Base-by-base conservation (phyloP, 768 basidiomycete genomes). In the Hypsizygus marmoreus region DNA sequence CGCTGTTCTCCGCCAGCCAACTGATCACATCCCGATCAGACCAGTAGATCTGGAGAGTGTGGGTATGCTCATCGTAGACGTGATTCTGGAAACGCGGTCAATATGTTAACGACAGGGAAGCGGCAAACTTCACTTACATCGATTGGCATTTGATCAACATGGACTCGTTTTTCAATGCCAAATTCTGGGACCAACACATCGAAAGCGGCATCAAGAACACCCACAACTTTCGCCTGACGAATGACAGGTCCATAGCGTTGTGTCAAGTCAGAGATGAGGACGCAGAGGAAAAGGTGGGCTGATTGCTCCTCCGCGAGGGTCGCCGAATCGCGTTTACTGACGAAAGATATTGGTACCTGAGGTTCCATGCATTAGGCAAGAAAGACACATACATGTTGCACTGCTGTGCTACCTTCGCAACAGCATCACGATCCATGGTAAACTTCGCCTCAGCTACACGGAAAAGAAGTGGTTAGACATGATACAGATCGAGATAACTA, bases 91-190 rank as follows among this genome's bases (percentile, higher is more conserved):
- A 11, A 19, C 22, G 8, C 29, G n/a, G 50, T 71, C 23, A 67
- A 54, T 31, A 36, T 19, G 12, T n/a, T 29, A 30, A 42, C 30
- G 16, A 28, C 1, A 16, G 14, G 13, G 46, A 33, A 26, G 16
- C 28, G 38, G 16, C 30, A 23, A 16, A 10, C n/a, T n/a, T 35
- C 7, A 68, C 86, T 69, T 60, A 94, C 92, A 54, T 97, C 92
- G 47, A 97, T 91, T 19, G 97, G 95, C 91, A 99, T 97, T 69
- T 98, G 94, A 63, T 98, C 97, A 31, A 95, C 91, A 59, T 98
- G 97, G 2, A 98, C 95, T 28, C 97, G 82, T 75, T 99, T 99
- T 73, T 99, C 97, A 56, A 99, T 97, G 24, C 95, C 92, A 62
- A 98, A 98, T 65, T 98, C 97, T 31, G 92, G 89, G 10, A 98